phyloP scores from a whole-genome alignment of 495 filamentous ascomycete genomes.

The Cercophora scortea region DNA sequence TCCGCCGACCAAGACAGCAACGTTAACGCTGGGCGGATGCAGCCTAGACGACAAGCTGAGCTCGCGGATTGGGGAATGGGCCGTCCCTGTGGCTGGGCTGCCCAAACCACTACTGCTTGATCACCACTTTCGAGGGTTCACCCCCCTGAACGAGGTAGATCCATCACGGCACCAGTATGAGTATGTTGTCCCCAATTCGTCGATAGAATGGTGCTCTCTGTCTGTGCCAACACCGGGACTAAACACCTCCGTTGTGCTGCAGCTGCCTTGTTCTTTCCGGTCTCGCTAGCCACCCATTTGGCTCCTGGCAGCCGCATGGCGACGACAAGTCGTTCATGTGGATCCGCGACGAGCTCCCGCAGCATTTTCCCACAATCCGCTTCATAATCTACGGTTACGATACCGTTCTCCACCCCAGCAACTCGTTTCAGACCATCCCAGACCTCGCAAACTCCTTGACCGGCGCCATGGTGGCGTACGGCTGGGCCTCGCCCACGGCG shows the following conservation, averaged over 20 bases:
- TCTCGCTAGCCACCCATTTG: conserved; percentile 9
- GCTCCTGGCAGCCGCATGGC: conserved; percentile 15
- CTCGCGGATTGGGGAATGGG: too few species aligned
- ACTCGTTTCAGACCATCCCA: conserved; percentile 13
- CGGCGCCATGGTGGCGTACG: not conserved
- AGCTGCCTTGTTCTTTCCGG: conserved; percentile 16
- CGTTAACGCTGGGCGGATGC: too few species aligned
- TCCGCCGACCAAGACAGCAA: too few species aligned
- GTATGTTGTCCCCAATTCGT: not conserved
- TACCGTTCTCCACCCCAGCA: conserved; percentile 1
- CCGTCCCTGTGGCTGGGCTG: too few species aligned
- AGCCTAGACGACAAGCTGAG: too few species aligned
- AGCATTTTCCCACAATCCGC: conserved; percentile 10
- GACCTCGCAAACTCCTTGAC: conserved; percentile 11
- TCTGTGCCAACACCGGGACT: too few species aligned
- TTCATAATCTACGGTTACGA: conserved; percentile 26
- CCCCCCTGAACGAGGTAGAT: not conserved
- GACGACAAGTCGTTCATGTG: conserved; percentile 17
- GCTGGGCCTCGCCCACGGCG: not conserved
- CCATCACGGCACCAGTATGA: not conserved
- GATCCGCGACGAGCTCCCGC: conserved; percentile 26
- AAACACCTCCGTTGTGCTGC: not conserved
- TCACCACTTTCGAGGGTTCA: not conserved
- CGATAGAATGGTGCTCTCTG: too few species aligned
- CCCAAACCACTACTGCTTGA: not conserved